Evolutionary conservation across 768 basidiomycete genomes (phyloP).

Genomic region (Amanita fuliginea): DNA sequence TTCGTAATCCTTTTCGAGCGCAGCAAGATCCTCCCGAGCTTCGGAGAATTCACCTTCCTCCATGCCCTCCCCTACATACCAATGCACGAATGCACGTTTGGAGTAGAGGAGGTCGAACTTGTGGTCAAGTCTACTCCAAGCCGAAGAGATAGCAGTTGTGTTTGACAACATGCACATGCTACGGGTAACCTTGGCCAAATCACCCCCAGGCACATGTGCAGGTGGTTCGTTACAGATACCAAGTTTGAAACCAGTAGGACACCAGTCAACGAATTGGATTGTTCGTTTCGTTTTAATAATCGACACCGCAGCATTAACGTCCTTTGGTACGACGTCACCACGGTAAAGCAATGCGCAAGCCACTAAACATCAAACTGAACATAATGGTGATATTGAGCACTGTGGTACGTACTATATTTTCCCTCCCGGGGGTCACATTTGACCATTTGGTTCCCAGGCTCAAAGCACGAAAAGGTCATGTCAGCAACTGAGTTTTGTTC

Average conservation of each 20-base stretch:
- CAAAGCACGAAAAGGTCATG: slow-evolving; percentile 98
- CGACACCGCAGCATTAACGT: slow-evolving; percentile 85
- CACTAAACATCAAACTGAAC: slow-evolving; percentile 36
- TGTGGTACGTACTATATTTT: slow-evolving; percentile 79
- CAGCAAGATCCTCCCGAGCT: slow-evolving; percentile 95
- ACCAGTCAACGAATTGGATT: slow-evolving; percentile 98
- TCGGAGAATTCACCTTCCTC: slow-evolving; percentile 99
- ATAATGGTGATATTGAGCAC: neutral
- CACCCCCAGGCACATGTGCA: slow-evolving; percentile 85
- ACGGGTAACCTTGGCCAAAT: slow-evolving; percentile 87
- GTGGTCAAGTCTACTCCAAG: slow-evolving; percentile 93
- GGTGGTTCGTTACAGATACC: slow-evolving; percentile 98
- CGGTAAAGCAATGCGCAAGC: slow-evolving; percentile 89
- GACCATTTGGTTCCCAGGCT: slow-evolving; percentile 93
- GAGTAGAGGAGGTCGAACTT: slow-evolving; percentile 99
- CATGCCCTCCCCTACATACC: slow-evolving; percentile 99
- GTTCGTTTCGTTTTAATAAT: slow-evolving; percentile 96
- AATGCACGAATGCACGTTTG: slow-evolving; percentile 84
- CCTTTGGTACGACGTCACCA: slow-evolving; percentile 96
- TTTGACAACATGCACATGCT: slow-evolving; percentile 97
- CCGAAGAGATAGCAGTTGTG: slow-evolving; percentile 88
- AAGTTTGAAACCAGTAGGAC: slow-evolving; percentile 96
- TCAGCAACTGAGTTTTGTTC: slow-evolving; percentile 97
- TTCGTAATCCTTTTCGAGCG: slow-evolving; percentile 92
- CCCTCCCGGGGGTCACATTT: slow-evolving; percentile 94